These are phyloP conservation scores for Xylaria sp. DNA, from an alignment of 2,329 filamentous ascomycete genomes.

Conservation along the genomic window DNA sequence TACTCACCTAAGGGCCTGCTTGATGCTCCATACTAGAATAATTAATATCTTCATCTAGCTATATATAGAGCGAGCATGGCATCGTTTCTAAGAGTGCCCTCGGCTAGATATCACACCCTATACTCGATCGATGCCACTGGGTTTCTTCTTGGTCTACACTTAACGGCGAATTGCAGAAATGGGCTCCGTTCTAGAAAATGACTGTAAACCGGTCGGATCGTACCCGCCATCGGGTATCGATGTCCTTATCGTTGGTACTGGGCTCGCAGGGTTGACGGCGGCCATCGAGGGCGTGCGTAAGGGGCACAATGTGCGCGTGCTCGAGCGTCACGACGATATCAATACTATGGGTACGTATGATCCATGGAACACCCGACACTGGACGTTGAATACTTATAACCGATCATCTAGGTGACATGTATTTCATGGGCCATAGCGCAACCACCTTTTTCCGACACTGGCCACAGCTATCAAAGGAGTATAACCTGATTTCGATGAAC, in stretches of 20 bases:
- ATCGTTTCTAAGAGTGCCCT: too few species aligned
- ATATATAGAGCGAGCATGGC: not conserved
- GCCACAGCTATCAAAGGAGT: constrained; percentile 55
- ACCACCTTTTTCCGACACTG: constrained; percentile 59
- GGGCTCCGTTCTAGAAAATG: constrained; percentile 36
- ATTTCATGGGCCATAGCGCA: constrained; percentile 60
- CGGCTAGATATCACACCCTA: not conserved
- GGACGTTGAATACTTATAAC: not conserved
- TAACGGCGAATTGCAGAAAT: constrained; percentile 16
- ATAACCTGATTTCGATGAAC: constrained; percentile 54
- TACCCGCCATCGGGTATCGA: constrained; percentile 51
- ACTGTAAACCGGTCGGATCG: constrained; percentile 53
- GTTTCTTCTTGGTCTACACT: not conserved
- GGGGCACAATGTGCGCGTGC: constrained; percentile 55
- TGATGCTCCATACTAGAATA: not conserved
- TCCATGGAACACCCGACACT: not conserved
- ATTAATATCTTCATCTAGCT: not conserved
- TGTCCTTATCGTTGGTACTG: constrained; percentile 57
- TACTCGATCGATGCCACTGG: not conserved
- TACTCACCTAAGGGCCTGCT: not conserved
- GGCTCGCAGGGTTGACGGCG: constrained; percentile 63
- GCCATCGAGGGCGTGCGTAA: constrained; percentile 64
- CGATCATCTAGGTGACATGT: constrained; percentile 54
- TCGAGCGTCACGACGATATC: constrained; percentile 52
- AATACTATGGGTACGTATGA: constrained; percentile 50